Evolutionary conservation across 2,329 filamentous ascomycete genomes (phyloP), one percentile per base, ranked within the genome.

Genomic region (Juglanconis sp.): DNA sequence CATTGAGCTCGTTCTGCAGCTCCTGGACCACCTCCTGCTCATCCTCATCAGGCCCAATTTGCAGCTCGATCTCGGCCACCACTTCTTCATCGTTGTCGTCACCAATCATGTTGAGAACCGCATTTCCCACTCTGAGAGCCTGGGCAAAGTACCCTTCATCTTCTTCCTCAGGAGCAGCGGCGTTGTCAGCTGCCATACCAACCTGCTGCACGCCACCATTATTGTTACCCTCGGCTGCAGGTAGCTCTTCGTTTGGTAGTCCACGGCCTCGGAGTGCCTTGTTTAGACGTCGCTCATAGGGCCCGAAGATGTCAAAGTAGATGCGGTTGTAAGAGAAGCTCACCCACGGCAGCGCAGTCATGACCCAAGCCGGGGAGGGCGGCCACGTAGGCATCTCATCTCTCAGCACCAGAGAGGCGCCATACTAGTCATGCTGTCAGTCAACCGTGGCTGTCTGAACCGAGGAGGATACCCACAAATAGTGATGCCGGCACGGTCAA

Each of bases 351-450:
- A 84, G 78, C 3, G 80, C 63, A 1, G 78, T 73, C 55, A 85
- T 69, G n/a, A 77, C 79, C 61, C 82, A 78, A 44, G 77, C 74
- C 0, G 81, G 79, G 0, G 81, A 80, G 0, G 82, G 82, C 1
- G 83, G 83, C 83, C 83, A 86, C 13, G 70, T 67, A 24, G 80
- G 71, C 52, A 79, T 73, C n/a, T 77, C 68, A 46, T 81, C 73
- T 48, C 77, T 74, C 56, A 78, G 73, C 40, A 79, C 67, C 32
- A 81, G 76, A 38, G 76, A 74, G 10, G 77, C 74, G 53, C 77
- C 78, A 59, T 80, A 84, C 82, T 85, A 56, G 40, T 57, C 5
- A 40, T 32, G 35, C 11, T 15, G 59, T 63, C 34, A 64, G 59
- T n/a, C 13, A n/a, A 49, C 24, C 17, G 15, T 35, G 32, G 17